Evolutionary conservation across 176 grass and related monocot genomes (phyloP), one percentile per base, ranked within the genome.

Genomic region (Phyllostachys edulis): DNA sequence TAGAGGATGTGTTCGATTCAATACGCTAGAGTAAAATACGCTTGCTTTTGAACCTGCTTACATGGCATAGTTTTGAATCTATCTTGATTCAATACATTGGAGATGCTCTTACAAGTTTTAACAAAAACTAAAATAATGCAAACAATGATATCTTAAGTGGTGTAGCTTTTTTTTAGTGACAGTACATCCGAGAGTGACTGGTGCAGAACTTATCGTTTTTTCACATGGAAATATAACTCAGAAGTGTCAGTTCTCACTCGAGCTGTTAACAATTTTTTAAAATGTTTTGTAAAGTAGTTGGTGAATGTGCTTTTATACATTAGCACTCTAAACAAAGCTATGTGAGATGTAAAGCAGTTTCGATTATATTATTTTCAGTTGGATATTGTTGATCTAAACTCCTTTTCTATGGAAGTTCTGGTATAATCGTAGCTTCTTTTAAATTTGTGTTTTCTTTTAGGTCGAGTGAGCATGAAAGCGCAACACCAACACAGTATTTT

Each of bases 401-500:
- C 60, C 46, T 77, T 18, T 68, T 52, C 13, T 36, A 45, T 44
- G 6, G 20, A 80, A 75, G 41, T 38, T 11, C 18, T 20, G 44
- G 1, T 20, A 21, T 59, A 64, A 18, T 13, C 29, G 45, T 18
- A 41, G 40, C 71, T 47, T 12, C 52, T 80, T 71, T 85, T 10
- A 50, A n/a, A 59, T 56, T 24, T 29, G n/a, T 20, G 18, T 23
- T 32, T 78, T 46, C 5, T 38, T 79, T 83, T 39, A 62, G 42
- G 64, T 42, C 14, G 80, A 78, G 52, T 20, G 55, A 14, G 41
- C 79, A 79, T 21, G 52, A 37, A 39, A 54, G 47, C 49, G 50
- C 75, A 73, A 36, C 9, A 39, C 29, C 65, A 78, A 40, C 12
- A 27, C 56, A 82, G 32, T 49, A 32, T 62, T 83, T 13, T 79